These are phyloP conservation scores for Hanseniaspora hatyaiensis DNA, from an alignment of 805 yeast genomes.

Conservation along the genomic window DNA sequence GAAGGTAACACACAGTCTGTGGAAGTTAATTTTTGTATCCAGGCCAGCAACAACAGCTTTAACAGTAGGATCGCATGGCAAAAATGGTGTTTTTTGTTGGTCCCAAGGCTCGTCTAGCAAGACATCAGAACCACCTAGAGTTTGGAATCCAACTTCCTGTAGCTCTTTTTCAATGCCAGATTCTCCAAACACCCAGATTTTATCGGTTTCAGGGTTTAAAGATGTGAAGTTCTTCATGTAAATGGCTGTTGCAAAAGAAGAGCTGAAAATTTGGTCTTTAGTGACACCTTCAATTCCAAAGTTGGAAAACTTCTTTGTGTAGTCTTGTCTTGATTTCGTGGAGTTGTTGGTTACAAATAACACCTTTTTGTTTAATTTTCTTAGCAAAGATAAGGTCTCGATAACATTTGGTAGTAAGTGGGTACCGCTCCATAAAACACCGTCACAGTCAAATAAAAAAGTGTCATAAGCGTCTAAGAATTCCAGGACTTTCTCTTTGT, in stretches of 20 bases:
- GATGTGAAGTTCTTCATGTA: constrained; percentile 67
- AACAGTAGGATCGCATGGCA: constrained; percentile 55
- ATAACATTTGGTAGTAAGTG: constrained; percentile 64
- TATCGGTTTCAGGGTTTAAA: constrained; percentile 55
- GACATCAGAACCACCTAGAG: constrained; percentile 77
- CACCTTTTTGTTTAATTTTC: constrained; percentile 45
- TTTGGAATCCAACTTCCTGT: constrained; percentile 55
- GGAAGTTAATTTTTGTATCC: constrained; percentile 65
- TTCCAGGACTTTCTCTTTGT: constrained; percentile 38
- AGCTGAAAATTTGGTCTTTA: constrained; percentile 72
- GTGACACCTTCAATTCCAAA: constrained; percentile 33
- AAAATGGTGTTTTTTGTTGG: constrained; percentile 43
- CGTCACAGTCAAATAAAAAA: constrained; percentile 92
- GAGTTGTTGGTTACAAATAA: constrained; percentile 93
- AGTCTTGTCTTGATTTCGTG: constrained; percentile 72
- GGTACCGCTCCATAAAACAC: constrained; percentile 88
- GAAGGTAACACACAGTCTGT: constrained; percentile 67
- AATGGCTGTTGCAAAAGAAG: constrained; percentile 83
- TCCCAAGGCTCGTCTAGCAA: constrained; percentile 41
- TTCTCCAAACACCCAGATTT: constrained; percentile 86
- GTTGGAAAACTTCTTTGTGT: constrained; percentile 61
- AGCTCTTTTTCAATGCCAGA: constrained; percentile 75
- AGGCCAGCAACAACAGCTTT: constrained; percentile 88
- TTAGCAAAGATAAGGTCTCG: constrained; percentile 61
- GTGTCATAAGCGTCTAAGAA: constrained; percentile 64